phyloP scores from a whole-genome alignment of 495 filamentous ascomycete genomes.

The Neurospora discreta region DNA sequence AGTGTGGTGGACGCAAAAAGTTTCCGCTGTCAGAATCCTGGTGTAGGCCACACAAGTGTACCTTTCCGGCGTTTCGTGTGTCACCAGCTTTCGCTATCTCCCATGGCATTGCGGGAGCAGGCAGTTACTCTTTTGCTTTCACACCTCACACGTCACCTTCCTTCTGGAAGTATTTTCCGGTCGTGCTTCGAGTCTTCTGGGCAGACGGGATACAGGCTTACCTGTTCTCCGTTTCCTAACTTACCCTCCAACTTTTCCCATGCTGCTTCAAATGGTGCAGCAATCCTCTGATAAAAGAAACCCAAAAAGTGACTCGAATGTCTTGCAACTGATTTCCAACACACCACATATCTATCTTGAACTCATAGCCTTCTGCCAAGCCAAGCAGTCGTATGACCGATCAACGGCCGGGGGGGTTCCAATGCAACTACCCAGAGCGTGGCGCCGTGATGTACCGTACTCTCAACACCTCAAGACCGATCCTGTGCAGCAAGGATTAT shows the following conservation, averaged over 20 bases:
- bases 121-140: neutral
- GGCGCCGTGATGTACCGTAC: neutral
- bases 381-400: neutral
- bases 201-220: neutral
- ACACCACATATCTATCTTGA: neutral
- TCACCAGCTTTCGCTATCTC: neutral
- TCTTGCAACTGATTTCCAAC: neutral
- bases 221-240: neutral
- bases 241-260: neutral
- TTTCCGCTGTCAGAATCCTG: neutral
- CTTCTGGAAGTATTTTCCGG: neutral
- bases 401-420: neutral
- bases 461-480: neutral
- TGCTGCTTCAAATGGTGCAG: neutral
- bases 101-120: neutral
- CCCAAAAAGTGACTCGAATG: neutral
- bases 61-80: neutral
- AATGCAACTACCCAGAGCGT: neutral
- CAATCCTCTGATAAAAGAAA: neutral
- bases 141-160: neutral
- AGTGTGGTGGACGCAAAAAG: neutral
- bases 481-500: neutral
- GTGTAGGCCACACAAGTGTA: neutral
- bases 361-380: neutral
- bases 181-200: neutral